Base-by-base conservation (phyloP, 306 rosid genomes). In the Rubus idaeus region DNA sequence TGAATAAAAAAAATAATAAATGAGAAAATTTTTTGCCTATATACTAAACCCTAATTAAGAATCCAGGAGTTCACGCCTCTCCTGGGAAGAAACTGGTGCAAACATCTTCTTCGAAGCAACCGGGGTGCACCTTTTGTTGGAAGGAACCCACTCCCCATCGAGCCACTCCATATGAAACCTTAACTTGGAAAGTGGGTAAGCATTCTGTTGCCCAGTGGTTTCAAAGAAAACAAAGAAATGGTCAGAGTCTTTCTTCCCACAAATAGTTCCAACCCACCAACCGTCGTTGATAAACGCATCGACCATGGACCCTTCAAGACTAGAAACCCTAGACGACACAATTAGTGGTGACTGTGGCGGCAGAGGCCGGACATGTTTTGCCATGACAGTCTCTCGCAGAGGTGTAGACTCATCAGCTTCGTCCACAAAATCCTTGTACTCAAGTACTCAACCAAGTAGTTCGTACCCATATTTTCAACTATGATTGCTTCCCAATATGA, bases 231-330 rank as follows among this genome's bases (percentile, higher is more conserved):
- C 41, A 30, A 10, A 60, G 41, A 3, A 60, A 30, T 60, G 17
- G 8, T 26, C 5, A 0, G 41, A 4, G 41, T 60, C 41, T 10
- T 23, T 9, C 66, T 12, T 60, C 41, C 3, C 11, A 10, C 8
- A 11, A 60, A 60, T 11, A 12, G 41, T 60, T 60, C 66, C 66
- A 60, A 60, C 66, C 66, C 66, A 60, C 66, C 66, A 60, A 26
- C 66, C 66, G 8, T 60, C 66, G 6, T 60, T 26, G 66, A 26
- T 26, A 8, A 60, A 5, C 10, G 6, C 66, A 26, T 60, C 66
- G 6, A 60, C 66, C 41, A 5, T 26, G 10, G 23, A 60, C 66
- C 66, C 40, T 11, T 8, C 14, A 11, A 60, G 66, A 23, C 1
- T 5, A 12, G 39, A 10, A 60, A 23, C 11, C 35, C 3, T 20